A percentile compares a stretch with the other conserved stretches of the same genome.
Evolutionary conservation across 2,329 filamentous ascomycete species (phyloP).

Genomic region (Pseudomassariella vexata): DNA sequence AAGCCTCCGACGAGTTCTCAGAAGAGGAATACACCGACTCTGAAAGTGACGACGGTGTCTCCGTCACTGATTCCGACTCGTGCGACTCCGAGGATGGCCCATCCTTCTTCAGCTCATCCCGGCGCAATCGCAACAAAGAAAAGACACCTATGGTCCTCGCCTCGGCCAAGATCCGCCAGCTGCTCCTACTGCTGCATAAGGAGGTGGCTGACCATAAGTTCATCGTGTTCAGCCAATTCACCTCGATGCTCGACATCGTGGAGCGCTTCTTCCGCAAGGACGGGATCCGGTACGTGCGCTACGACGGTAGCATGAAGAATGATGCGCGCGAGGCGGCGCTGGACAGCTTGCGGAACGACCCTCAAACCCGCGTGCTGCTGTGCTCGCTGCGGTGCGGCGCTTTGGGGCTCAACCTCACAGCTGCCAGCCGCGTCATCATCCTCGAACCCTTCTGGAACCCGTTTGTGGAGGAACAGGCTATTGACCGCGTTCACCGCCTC

Average conservation of each 20-base stretch:
- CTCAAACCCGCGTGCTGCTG: slow-evolving; percentile 72
- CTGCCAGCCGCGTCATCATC: slow-evolving; percentile 87
- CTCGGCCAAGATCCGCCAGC: slow-evolving; percentile 87
- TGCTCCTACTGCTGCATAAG: slow-evolving; percentile 72
- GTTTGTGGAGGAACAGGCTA: slow-evolving; percentile 98
- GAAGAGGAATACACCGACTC: slow-evolving; percentile 14
- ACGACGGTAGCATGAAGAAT: slow-evolving; percentile 93
- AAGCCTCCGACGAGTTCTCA: slow-evolving; percentile 16
- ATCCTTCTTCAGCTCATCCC: slow-evolving; percentile 19
- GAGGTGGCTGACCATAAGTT: slow-evolving; percentile 86
- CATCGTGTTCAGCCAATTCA: slow-evolving; percentile 98
- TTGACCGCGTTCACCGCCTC: slow-evolving; percentile 96
- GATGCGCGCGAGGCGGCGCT: slow-evolving; percentile 86
- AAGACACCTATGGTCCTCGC: slow-evolving; percentile 50
- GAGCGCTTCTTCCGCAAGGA: slow-evolving; percentile 80
- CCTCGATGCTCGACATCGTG: slow-evolving; percentile 93
- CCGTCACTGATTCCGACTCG: slow-evolving; percentile 33
- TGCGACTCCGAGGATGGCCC: slow-evolving; percentile 35
- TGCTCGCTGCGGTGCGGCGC: slow-evolving; percentile 94
- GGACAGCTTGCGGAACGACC: slow-evolving; percentile 67
- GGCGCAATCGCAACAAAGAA: slow-evolving; percentile 32
- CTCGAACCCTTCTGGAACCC: slow-evolving; percentile 99
- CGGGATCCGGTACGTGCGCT: slow-evolving; percentile 75
- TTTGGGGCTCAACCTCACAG: slow-evolving; percentile 88
- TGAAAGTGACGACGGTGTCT: slow-evolving; percentile 28